These are phyloP conservation scores for Candida nonsorbophila DNA, from an alignment of 805 yeast species.

Conservation along the genomic window DNA sequence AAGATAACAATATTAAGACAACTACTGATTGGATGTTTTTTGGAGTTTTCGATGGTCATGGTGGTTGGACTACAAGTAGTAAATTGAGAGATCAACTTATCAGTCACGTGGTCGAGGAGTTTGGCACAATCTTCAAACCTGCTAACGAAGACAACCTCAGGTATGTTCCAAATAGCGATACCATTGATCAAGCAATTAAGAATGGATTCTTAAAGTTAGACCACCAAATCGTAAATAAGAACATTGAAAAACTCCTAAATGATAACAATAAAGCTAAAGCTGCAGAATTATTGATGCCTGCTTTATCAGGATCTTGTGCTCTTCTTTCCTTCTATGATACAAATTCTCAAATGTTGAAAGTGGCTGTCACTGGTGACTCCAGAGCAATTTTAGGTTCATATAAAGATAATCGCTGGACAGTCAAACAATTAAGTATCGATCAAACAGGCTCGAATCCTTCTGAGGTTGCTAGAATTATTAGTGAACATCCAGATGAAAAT, in stretches of 20 bases:
- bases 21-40: constrained; percentile 84
- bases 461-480: constrained; percentile 75
- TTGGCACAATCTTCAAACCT: constrained; percentile 60
- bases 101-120: constrained; percentile 68
- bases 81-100: constrained; percentile 77
- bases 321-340: constrained; percentile 84
- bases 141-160: constrained; percentile 46
- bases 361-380: constrained; percentile 96
- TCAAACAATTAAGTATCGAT: constrained; percentile 78
- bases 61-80: constrained; percentile 92
- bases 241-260: constrained; percentile 63
- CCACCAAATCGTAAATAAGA: constrained; percentile 75
- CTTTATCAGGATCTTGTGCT: constrained; percentile 93
- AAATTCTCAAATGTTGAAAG: constrained; percentile 61
- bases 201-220: constrained; percentile 80
- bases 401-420: constrained; percentile 76
- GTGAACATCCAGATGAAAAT: constrained; percentile 91
- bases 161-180: constrained; percentile 59
- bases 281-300: constrained; percentile 79
- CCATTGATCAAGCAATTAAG: constrained; percentile 74
- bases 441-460: constrained; percentile 91
- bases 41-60: constrained; percentile 96
- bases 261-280: constrained; percentile 65
- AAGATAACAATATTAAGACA: constrained; percentile 50
- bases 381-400: constrained; percentile 82